Base-by-base conservation (phyloP, 2,329 filamentous ascomycete genomes). In the Penicillium sp. region DNA sequence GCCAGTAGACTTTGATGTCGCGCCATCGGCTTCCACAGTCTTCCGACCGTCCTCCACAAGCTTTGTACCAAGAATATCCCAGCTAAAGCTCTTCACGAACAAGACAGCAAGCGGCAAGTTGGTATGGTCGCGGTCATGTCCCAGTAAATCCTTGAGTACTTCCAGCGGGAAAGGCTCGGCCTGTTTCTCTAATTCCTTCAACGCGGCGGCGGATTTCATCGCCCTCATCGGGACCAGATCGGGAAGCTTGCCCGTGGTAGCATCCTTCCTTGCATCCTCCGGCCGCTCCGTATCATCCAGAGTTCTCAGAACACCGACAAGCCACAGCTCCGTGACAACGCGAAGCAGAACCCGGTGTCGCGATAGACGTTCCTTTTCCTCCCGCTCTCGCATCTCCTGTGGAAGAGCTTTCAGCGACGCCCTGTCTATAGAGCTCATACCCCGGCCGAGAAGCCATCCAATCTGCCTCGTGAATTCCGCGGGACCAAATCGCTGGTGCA, bases 61-160 rank as follows among this genome's bases (percentile, higher is more conserved):
- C 71, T 89, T 93, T 28, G 93, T 87, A 2, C 95, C 95, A 15
- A 99, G 81, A 38, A 98, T 87, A 79, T 99, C 96, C 93, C 94
- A 99, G 65, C 91, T 90, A 72, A 98, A 99, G 19, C 91, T 89
- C 80, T 97, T 99, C 68, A 97, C 93, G 73, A 99, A 99, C 15
- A 96, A 86, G 56, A 98, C 95, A 6, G 97, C 90, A 50, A 99
- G 82, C 1, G 95, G 93, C 47, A 99, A 80, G 73, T 98, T 99
- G 59, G 88, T 83, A 73, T 98, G 95, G 69, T 99, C 94, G 59
- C 93, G 88, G 75, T 99, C 95, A 74, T 98, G 90, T 8, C 93
- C 93, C 17, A 99, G 85, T 67, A 99, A 86, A 75, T 99, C 96
- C 80, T 99, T 99, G 44, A 99, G 82, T n/a, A 98, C 94, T 76